Evolutionary conservation across 2,329 filamentous ascomycete species (phyloP).

Genomic region (Hypoxylon sp.): DNA sequence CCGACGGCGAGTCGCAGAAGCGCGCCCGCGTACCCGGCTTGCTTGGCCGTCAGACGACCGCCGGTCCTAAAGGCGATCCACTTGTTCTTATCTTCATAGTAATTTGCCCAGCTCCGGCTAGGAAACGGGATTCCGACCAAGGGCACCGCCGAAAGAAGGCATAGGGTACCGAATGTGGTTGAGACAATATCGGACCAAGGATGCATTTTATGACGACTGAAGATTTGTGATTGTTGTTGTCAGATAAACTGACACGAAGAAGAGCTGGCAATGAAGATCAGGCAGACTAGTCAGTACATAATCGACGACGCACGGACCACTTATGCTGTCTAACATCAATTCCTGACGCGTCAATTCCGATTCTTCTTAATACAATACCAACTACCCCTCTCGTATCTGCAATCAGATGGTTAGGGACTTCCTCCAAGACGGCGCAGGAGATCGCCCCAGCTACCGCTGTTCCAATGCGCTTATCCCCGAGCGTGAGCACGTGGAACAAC

Average conservation of each 20-base stretch:
- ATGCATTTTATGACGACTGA: background rate
- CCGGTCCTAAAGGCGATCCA: slow-evolving; percentile 42
- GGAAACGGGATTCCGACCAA: slow-evolving; percentile 46
- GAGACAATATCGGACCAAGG: slow-evolving; percentile 12
- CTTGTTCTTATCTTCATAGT: slow-evolving; percentile 46
- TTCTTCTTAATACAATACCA: too few species aligned
- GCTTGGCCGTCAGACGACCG: slow-evolving; percentile 37
- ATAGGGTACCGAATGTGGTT: slow-evolving; percentile 41
- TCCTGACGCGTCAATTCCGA: too few species aligned
- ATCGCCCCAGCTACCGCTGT: background rate
- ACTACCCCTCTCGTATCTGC: too few species aligned
- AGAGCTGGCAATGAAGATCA: too few species aligned
- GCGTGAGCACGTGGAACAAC: background rate
- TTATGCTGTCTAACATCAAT: too few species aligned
- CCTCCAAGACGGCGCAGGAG: background rate
- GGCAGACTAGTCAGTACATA: too few species aligned
- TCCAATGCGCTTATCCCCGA: background rate
- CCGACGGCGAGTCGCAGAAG: slow-evolving; percentile 42
- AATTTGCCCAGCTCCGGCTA: slow-evolving; percentile 34
- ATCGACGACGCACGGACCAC: too few species aligned
- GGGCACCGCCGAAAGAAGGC: slow-evolving; percentile 44
- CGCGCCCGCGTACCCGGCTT: slow-evolving; percentile 42
- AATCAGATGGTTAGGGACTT: background rate
- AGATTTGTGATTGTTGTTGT: too few species aligned
- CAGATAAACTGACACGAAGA: background rate